A percentile compares a stretch with the other conserved stretches of the same genome.
Evolutionary conservation across 345 rosid genomes (phyloP).

Genomic region (Lumnitzera littorea): DNA sequence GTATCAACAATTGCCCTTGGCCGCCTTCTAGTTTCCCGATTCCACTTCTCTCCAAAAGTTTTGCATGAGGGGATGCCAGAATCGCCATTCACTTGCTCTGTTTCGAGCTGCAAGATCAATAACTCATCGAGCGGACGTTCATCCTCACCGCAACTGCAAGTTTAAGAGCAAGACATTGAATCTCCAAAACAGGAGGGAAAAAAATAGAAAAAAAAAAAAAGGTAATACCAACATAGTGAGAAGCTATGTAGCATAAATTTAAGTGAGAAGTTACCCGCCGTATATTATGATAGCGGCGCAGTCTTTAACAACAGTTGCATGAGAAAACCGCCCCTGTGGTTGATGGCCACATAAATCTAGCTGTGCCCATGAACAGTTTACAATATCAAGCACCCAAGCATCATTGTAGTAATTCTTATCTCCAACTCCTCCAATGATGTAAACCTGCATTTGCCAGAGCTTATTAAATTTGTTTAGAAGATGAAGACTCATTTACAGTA

Average conservation of each 20-base stretch:
- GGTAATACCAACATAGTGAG: background rate
- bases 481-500: too few relatives aligned
- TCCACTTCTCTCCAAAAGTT: slow-evolving; percentile 40
- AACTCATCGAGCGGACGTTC: slow-evolving; percentile 67
- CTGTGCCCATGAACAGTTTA: slow-evolving; percentile 35
- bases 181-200: too few relatives aligned
- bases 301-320: slow-evolving; percentile 43
- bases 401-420: slow-evolving; percentile 61
- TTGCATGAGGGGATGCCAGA: slow-evolving; percentile 29
- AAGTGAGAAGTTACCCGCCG: slow-evolving; percentile 47
- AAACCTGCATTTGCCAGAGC: slow-evolving; percentile 30
- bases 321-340: slow-evolving; percentile 78
- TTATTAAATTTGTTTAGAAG: too few relatives aligned
- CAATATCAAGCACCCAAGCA: slow-evolving; percentile 54
- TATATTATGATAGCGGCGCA: slow-evolving; percentile 41
- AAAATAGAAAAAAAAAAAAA: too few relatives aligned
- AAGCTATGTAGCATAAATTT: background rate
- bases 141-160: slow-evolving; percentile 61
- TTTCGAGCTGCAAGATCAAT: slow-evolving; percentile 46
- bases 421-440: slow-evolving; percentile 67
- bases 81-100: slow-evolving; percentile 25
- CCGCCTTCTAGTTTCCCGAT: slow-evolving; percentile 26
- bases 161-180: background rate
- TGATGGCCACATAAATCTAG: slow-evolving; percentile 50
- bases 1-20: slow-evolving; percentile 11